Evolutionary conservation across 805 yeast species (phyloP).

Genomic region (Ogataea polymorpha): DNA sequence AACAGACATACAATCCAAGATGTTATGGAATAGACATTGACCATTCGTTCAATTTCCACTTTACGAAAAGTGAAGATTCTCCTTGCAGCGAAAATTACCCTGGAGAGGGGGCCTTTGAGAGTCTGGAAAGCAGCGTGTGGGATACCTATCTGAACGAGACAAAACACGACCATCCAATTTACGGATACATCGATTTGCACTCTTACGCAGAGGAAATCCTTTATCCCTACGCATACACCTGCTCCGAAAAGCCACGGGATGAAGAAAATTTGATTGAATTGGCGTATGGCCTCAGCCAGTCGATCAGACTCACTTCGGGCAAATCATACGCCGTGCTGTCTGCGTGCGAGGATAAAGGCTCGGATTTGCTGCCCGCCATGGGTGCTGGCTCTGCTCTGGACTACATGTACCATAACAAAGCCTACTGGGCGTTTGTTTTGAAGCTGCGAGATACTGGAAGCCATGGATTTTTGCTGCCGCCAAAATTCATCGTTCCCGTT

Average conservation of each 20-base stretch:
- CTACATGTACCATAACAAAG: slow-evolving; percentile 78
- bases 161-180: slow-evolving; percentile 53
- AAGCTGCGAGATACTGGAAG: slow-evolving; percentile 79
- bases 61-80: slow-evolving; percentile 55
- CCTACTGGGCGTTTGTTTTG: slow-evolving; percentile 81
- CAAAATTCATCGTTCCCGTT: slow-evolving; percentile 67
- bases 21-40: slow-evolving; percentile 87
- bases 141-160: slow-evolving; percentile 46
- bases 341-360: slow-evolving; percentile 77
- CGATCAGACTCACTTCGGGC: slow-evolving; percentile 63
- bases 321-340: slow-evolving; percentile 65
- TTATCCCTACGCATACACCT: slow-evolving; percentile 80
- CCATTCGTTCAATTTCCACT: slow-evolving; percentile 75
- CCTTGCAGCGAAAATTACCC: slow-evolving; percentile 84
- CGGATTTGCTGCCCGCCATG: slow-evolving; percentile 67
- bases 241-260: slow-evolving; percentile 71
- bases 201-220: slow-evolving; percentile 82
- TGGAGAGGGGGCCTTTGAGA: slow-evolving; percentile 72
- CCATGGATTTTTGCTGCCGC: slow-evolving; percentile 78
- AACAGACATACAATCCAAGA: slow-evolving; percentile 58
- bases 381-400: slow-evolving; percentile 82
- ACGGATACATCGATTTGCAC: slow-evolving; percentile 80
- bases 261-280: slow-evolving; percentile 76
- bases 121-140: slow-evolving; percentile 54
- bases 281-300: slow-evolving; percentile 76